Evolutionary conservation across 164 flowering plant species (phyloP), one percentile per base, ranked within the genome.

Genomic region (Euptelea pleiosperma): DNA sequence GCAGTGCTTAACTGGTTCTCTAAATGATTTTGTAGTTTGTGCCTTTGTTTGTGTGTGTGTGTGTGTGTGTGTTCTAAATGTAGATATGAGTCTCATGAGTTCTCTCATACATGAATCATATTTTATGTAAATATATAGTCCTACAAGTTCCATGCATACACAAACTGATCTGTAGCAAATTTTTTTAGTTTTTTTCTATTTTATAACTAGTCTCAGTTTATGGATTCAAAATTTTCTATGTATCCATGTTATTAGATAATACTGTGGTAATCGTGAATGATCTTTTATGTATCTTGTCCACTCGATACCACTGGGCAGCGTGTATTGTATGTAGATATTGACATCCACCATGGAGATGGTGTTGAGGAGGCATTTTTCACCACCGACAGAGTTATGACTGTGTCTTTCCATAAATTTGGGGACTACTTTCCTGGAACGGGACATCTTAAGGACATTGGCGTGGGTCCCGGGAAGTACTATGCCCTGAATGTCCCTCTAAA

Each of bases 301-400:
- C 15, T 19, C 28, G 10, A 40, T 52, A 16, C 14, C 15, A 28
- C 25, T 36, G 39, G 62, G 78, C 89, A 89, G 94, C 89, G 96
- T 65, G 96, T 89, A 8, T 67, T 89, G 33, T 89, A 87, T 66
- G 78, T 90, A 2, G 92, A 85, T 67, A 90, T 90, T 65, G 93
- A 87, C 57, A 74, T 90, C 44, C 96, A 91, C 75, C 96, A 87
- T 61, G 97, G 92, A 62, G 92, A 90, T 73, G 94, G 94, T 34
- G 94, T 90, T 12, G 97, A 90, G 68, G 93, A 89, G 72, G 95
- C 92, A 35, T 90, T 90, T 70, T 90, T 64, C 74, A 80, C 86
- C 26, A 90, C 97, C 18, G 91, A 87, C 58, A 73, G 92, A 66
- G 95, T 90, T 15, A 87, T 90, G 97, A 90, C 91, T 4, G 95